Evolutionary conservation across 805 yeast species (phyloP).

Genomic region (Ogataea allantospora): DNA sequence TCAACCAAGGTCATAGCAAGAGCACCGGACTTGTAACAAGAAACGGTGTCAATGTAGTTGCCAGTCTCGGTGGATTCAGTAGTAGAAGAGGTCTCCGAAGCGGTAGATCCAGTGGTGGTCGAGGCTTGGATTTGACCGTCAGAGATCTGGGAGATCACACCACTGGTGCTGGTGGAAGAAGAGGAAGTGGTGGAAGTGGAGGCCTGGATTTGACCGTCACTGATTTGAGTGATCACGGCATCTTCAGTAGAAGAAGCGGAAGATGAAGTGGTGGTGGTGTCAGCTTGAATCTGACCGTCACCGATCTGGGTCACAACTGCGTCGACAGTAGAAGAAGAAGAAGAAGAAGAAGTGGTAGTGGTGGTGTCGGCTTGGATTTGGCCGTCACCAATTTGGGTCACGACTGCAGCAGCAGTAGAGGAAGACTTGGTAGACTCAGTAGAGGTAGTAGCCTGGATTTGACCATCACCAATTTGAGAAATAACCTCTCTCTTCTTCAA

Average conservation of each 20-base stretch:
- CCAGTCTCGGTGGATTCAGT: constrained; percentile 16
- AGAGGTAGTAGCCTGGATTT: constrained; percentile 45
- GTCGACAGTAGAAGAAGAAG: constrained; percentile 17
- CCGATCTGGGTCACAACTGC: constrained; percentile 51
- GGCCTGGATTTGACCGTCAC: constrained; percentile 26
- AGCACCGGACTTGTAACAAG: constrained; percentile 38
- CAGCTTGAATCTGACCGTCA: constrained; percentile 58
- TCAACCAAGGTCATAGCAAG: constrained; percentile 44
- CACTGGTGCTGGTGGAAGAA: constrained; percentile 37
- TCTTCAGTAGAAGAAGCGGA: constrained; percentile 24
- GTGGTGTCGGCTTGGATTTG: constrained; percentile 51
- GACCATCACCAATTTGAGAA: constrained; percentile 51
- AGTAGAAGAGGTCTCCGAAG: constrained; percentile 27
- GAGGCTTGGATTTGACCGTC: constrained; percentile 39
- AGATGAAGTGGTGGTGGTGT: constrained; percentile 32
- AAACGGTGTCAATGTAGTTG: constrained; percentile 23
- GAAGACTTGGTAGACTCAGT: constrained; percentile 25
- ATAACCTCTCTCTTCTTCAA: constrained; percentile 35
- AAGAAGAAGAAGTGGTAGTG: constrained; percentile 14
- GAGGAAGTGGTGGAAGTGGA: constrained; percentile 26
- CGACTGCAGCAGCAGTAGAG: constrained; percentile 34
- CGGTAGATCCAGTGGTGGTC: constrained; percentile 36
- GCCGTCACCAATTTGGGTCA: constrained; percentile 59
- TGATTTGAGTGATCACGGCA: constrained; percentile 42
- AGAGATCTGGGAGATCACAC: constrained; percentile 37